Conservation (phyloP, 345 rosid species). For the Eucalyptus pauciflora region DNA sequence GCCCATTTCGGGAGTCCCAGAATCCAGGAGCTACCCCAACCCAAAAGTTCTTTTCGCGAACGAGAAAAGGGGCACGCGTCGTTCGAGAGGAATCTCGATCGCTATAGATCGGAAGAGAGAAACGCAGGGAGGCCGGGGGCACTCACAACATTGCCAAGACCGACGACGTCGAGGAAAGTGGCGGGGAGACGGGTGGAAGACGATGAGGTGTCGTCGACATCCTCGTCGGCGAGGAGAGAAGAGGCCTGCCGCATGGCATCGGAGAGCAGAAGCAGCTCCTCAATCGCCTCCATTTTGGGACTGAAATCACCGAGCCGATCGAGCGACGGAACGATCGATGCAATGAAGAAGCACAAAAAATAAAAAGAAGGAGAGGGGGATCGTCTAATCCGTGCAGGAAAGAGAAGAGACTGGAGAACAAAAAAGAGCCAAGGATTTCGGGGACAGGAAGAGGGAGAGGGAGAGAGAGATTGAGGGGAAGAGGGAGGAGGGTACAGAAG, state of each 20-base stretch:
- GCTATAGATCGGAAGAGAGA: slow-evolving; percentile 5
- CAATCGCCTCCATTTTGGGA: slow-evolving; percentile 79
- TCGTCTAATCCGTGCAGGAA: neutral
- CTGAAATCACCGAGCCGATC: neutral
- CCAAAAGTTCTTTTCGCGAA: neutral
- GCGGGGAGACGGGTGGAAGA: slow-evolving; percentile 56
- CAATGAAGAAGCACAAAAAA: neutral
- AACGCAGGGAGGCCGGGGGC: neutral
- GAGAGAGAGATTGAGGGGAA: neutral
- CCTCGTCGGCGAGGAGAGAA: slow-evolving; percentile 90
- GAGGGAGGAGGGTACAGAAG: neutral
- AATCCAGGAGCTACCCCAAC: neutral
- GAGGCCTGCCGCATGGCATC: slow-evolving; percentile 87
- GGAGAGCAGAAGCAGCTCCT: slow-evolving; percentile 77
- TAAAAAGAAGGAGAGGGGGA: neutral
- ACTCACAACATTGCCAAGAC: slow-evolving; percentile 88
- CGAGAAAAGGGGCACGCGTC: neutral
- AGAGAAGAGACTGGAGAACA: neutral
- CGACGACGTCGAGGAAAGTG: slow-evolving; percentile 75
- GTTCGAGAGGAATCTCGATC: neutral
- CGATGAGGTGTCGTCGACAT: slow-evolving; percentile 44
- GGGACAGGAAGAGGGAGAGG: neutral
- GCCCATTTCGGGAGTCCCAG: neutral
- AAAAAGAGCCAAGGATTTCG: neutral
- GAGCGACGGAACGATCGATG: neutral